Percentiles rank a stretch among this genome's conserved stretches.
Conservation (phyloP, 768 basidiomycete genomes). For the Porpolomopsis calyptriformis region DNA sequence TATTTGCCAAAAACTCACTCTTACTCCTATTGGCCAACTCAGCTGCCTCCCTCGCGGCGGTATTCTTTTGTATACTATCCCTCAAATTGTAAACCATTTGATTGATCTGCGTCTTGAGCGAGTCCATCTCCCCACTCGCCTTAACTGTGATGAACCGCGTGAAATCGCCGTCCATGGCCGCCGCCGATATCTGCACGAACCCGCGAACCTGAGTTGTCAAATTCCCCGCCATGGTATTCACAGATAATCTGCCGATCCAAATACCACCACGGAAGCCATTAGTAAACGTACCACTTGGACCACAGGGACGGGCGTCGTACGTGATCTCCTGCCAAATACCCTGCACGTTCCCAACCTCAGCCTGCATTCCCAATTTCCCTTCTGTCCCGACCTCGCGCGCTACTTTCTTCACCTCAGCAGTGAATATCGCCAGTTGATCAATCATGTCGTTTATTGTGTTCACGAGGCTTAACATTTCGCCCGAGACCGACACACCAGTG, state of each 20-base stretch:
- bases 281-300: no score
- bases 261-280: no score
- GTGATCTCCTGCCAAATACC: no score
- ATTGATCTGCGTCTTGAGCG: slow-evolving; percentile 96
- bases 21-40: slow-evolving; percentile 97
- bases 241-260: slow-evolving; percentile 72
- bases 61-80: slow-evolving; percentile 97
- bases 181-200: slow-evolving; percentile 96
- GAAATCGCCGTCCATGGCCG: slow-evolving; percentile 98
- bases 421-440: no score
- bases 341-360: no score
- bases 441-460: no score
- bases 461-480: no score
- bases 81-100: slow-evolving; percentile 98
- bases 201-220: slow-evolving; percentile 98
- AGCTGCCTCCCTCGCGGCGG: slow-evolving; percentile 91
- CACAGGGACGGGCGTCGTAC: no score
- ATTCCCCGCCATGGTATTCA: slow-evolving; percentile 96
- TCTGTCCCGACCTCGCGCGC: no score
- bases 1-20: slow-evolving; percentile 97
- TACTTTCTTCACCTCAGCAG: no score
- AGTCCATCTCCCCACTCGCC: slow-evolving; percentile 98
- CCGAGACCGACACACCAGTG: no score
- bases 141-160: slow-evolving; percentile 99
- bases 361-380: no score